phyloP scores from a whole-genome alignment of 179 eudicot species.

The Drosera spatulata region DNA sequence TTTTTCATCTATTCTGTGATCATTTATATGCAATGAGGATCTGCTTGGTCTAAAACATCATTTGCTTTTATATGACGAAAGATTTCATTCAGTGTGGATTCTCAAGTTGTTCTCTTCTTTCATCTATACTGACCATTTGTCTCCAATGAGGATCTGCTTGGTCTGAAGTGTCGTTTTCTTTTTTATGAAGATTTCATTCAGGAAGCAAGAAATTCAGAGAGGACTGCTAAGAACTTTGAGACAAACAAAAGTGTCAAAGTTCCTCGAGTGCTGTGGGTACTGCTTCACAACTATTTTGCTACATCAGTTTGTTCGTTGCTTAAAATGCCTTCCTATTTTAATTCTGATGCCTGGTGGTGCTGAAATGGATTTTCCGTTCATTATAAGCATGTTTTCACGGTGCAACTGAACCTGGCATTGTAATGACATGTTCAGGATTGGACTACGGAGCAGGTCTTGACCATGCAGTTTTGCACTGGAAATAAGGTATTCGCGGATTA shows the following conservation, averaged over 20 bases:
- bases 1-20: no score
- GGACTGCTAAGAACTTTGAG: constrained; percentile 61
- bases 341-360: not conserved
- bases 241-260: constrained; percentile 41
- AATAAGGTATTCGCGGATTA: constrained; percentile 43
- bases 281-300: constrained; percentile 7
- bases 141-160: not conserved
- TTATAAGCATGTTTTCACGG: not conserved
- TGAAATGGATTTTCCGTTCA: not conserved
- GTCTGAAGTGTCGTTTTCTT: not conserved
- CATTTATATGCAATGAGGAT: no score
- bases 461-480: constrained; percentile 80
- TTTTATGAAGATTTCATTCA: constrained; percentile 53
- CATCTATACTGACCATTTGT: no score
- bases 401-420: not conserved
- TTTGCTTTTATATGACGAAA: no score
- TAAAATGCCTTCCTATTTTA: not conserved
- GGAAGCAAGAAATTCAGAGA: constrained; percentile 86
- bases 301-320: not conserved
- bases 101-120: no score
- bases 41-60: no score
- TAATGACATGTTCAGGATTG: constrained; percentile 42
- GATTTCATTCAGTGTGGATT: no score
- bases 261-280: constrained; percentile 77
- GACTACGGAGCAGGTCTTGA: constrained; percentile 67